Percentiles rank a stretch among this genome's conserved stretches.
These are phyloP conservation scores for Cystobasidium slooffiae DNA, from an alignment of 1,284 basidiomycete species.

Conservation along the genomic window DNA sequence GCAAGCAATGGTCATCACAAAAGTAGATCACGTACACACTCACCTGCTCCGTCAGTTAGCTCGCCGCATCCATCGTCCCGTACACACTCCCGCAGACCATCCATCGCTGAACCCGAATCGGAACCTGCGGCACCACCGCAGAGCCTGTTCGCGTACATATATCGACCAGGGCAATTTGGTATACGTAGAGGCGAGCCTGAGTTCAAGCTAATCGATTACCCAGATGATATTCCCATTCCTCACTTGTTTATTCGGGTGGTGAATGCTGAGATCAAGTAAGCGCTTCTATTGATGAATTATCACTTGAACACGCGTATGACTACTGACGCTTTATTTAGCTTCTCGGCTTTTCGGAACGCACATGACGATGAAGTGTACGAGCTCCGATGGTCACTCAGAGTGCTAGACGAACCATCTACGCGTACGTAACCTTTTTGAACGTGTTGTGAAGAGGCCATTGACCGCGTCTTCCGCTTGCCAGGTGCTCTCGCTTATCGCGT, in stretches of 20 bases:
- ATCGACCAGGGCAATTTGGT: constrained; percentile 15
- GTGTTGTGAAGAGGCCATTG: neutral
- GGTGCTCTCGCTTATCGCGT: constrained; percentile 37
- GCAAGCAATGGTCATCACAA: no score
- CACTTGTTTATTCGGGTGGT: constrained; percentile 33
- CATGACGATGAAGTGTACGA: constrained; percentile 17
- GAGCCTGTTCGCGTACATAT: constrained; percentile 28
- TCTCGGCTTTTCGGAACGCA: constrained; percentile 40
- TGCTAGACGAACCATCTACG: constrained; percentile 40
- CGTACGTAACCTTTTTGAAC: constrained; percentile 3
- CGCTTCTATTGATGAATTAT: neutral
- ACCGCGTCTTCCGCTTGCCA: neutral
- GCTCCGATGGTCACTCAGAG: constrained; percentile 24
- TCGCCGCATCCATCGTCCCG: constrained; percentile 9
- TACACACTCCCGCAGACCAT: constrained; percentile 16
- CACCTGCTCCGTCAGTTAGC: neutral
- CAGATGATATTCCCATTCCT: constrained; percentile 36
- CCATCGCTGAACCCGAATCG: neutral
- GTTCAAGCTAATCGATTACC: constrained; percentile 36
- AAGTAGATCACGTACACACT: neutral
- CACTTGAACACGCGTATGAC: neutral
- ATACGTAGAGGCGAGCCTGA: constrained; percentile 5
- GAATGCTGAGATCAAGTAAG: constrained; percentile 39
- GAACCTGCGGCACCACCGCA: neutral
- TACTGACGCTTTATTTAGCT: constrained; percentile 1